Conservation (phyloP, 176 grass and related monocot species). For the Typha latifolia region DNA sequence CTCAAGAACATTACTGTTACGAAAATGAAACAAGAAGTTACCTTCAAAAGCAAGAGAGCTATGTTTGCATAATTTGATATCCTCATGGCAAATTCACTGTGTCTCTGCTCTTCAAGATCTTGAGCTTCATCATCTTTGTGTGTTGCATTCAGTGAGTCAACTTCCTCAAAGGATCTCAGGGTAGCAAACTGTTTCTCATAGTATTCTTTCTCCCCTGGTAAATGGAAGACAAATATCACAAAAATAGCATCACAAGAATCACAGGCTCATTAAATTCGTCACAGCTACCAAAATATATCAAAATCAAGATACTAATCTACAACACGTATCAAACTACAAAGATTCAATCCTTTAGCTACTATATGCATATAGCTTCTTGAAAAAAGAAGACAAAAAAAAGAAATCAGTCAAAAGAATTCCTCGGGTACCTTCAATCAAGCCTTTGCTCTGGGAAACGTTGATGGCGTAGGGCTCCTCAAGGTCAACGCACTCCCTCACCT, state of each 20-base stretch:
- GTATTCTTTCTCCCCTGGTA: constrained; percentile 13
- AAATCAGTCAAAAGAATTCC: neutral
- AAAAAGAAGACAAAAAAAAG: neutral
- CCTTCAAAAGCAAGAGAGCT: constrained; percentile 23
- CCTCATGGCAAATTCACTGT: constrained; percentile 18
- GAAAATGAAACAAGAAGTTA: neutral
- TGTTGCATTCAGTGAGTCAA: neutral
- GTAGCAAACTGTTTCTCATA: constrained; percentile 25
- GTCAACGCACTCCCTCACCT: constrained; percentile 67
- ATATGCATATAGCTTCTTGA: too few species aligned
- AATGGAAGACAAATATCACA: neutral
- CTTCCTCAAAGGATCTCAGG: constrained; percentile 22
- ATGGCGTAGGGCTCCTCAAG: constrained; percentile 49
- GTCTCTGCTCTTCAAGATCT: neutral
- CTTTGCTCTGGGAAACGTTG: constrained; percentile 60
- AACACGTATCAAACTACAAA: neutral
- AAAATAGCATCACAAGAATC: neutral
- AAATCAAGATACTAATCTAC: too few species aligned
- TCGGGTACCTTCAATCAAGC: constrained; percentile 40
- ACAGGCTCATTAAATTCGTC: neutral
- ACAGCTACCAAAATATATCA: too few species aligned
- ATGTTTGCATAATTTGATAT: constrained; percentile 25
- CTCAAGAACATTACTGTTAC: neutral
- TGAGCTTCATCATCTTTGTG: neutral
- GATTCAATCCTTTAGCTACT: neutral